A percentile compares a stretch with the other conserved stretches of the same genome.
Evolutionary conservation across 2,329 filamentous ascomycete species (phyloP).

Genomic region (Microsporum ferrugineum): DNA sequence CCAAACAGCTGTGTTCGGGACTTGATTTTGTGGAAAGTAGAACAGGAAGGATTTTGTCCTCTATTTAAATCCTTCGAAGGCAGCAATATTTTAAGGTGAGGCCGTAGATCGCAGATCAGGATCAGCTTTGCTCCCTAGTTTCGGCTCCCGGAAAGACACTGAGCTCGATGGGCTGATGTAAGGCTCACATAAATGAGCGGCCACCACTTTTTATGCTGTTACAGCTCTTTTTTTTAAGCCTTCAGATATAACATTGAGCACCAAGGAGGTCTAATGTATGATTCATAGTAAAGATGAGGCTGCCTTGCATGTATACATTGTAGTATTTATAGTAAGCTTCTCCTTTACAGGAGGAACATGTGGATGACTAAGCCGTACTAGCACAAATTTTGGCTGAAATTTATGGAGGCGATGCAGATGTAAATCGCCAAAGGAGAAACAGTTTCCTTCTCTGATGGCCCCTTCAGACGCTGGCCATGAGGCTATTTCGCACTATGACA

Average conservation of each 20-base stretch:
- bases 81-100: background rate
- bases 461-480: background rate
- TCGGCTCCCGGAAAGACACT: background rate
- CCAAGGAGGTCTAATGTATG: background rate
- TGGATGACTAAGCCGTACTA: background rate
- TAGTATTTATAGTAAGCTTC: no score
- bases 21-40: slow-evolving; percentile 10
- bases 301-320: no score
- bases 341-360: background rate
- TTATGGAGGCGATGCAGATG: background rate
- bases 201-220: background rate
- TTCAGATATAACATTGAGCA: background rate
- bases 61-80: background rate
- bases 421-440: background rate
- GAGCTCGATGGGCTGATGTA: background rate
- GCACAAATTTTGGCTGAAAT: background rate
- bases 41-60: background rate
- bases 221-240: no score
- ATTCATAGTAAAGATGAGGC: no score
- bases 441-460: background rate
- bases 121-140: background rate
- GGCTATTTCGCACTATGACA: slow-evolving; percentile 28
- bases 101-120: background rate
- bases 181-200: background rate
- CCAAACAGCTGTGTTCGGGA: background rate